phyloP scores from a whole-genome alignment of 495 filamentous ascomycete species.

The Hypoxylon fuscum region DNA sequence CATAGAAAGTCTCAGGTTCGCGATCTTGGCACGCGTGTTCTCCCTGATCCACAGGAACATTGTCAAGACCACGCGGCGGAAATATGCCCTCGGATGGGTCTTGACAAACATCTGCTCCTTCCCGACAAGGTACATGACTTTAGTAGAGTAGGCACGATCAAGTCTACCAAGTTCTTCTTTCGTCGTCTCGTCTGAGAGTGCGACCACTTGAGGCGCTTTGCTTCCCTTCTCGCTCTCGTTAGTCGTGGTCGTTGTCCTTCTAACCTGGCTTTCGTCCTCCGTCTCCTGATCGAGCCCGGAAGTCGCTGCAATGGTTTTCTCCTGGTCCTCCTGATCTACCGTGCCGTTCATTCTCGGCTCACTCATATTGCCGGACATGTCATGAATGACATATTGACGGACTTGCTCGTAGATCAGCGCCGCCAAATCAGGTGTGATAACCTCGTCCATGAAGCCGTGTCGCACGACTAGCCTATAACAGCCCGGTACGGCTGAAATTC shows the following conservation, averaged over 20 bases:
- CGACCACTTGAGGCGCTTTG: constrained; percentile 23
- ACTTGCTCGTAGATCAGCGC: constrained; percentile 68
- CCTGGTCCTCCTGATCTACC: constrained; percentile 8
- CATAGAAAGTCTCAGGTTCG: constrained; percentile 66
- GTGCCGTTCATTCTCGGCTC: constrained; percentile 22
- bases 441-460: constrained; percentile 75
- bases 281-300: too few species aligned
- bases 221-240: background rate
- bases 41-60: constrained; percentile 74
- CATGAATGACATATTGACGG: constrained; percentile 58
- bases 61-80: constrained; percentile 58
- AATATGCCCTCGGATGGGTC: constrained; percentile 48
- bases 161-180: constrained; percentile 59
- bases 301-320: background rate
- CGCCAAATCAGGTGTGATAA: constrained; percentile 69
- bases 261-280: too few species aligned
- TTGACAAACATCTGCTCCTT: constrained; percentile 75
- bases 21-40: constrained; percentile 72
- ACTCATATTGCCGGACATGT: constrained; percentile 29
- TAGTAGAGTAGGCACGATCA: constrained; percentile 65
- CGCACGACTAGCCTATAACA: constrained; percentile 73
- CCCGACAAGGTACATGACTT: constrained; percentile 74
- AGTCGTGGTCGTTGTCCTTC: background rate
- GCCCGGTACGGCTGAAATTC: constrained; percentile 57
- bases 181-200: constrained; percentile 49